Evolutionary conservation across 2,329 filamentous ascomycete genomes (phyloP).

Genomic region (Penicillium hordei): DNA sequence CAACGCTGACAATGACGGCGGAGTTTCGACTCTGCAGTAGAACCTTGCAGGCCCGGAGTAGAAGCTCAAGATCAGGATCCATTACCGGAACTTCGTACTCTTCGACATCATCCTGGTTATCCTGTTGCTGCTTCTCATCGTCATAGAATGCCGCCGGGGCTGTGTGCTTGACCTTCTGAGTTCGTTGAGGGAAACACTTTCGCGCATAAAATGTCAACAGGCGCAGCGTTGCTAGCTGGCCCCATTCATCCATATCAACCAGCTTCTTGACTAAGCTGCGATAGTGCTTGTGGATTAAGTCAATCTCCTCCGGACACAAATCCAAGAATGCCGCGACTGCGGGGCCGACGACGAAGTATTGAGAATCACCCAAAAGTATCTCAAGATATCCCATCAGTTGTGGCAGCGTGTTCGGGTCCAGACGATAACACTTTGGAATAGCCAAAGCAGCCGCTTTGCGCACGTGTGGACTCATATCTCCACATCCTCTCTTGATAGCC

Average conservation of each 20-base stretch:
- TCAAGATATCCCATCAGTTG: constrained; percentile 81
- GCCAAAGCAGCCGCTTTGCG: constrained; percentile 89
- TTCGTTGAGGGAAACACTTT: constrained; percentile 78
- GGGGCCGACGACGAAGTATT: constrained; percentile 95
- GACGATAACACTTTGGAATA: constrained; percentile 90
- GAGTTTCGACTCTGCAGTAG: constrained; percentile 90
- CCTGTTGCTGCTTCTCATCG: constrained; percentile 56
- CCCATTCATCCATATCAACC: constrained; percentile 99
- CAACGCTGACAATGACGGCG: constrained; percentile 84
- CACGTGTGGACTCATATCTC: constrained; percentile 92
- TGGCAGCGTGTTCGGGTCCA: constrained; percentile 82
- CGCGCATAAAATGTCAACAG: constrained; percentile 83
- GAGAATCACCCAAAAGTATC: constrained; percentile 78
- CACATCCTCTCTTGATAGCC: constrained; percentile 89
- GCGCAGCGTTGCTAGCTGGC: constrained; percentile 78
- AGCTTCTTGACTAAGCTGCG: constrained; percentile 80
- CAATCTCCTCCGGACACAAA: constrained; percentile 81
- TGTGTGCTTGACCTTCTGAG: constrained; percentile 56
- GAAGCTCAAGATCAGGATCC: constrained; percentile 78
- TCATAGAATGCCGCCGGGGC: constrained; percentile 78
- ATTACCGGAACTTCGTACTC: constrained; percentile 61
- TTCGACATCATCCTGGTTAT: constrained; percentile 46
- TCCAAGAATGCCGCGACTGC: constrained; percentile 88
- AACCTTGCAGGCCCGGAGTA: constrained; percentile 77
- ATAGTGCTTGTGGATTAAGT: constrained; percentile 90